phyloP scores from a whole-genome alignment of 2,329 filamentous ascomycete genomes.

The Cytospora leucostoma region DNA sequence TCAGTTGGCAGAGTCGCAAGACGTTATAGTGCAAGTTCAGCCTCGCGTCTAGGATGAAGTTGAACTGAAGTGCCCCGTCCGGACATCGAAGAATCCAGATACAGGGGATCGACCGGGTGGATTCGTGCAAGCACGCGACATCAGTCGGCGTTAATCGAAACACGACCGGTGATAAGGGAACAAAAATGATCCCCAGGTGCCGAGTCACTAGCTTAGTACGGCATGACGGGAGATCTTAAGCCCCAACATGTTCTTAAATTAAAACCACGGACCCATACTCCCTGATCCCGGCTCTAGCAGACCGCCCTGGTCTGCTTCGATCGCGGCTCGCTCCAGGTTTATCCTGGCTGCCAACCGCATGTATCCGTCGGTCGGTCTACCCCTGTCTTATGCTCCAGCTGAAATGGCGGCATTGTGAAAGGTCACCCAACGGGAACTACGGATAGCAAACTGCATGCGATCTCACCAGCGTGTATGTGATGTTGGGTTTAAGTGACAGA shows the following conservation, averaged over 20 bases:
- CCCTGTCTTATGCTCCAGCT: not conserved
- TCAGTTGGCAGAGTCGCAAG: no score
- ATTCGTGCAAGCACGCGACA: not conserved
- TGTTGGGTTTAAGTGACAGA: no score
- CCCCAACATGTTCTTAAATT: not conserved
- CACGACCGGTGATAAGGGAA: not conserved
- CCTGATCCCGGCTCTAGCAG: not conserved
- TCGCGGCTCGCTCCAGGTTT: not conserved
- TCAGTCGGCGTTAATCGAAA: conserved; percentile 7
- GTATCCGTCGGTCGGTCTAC: not conserved
- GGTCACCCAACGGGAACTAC: not conserved
- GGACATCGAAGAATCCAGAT: not conserved
- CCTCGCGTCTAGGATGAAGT: conserved; percentile 8
- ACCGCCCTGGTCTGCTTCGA: not conserved
- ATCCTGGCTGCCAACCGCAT: not conserved
- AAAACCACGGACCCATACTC: conserved; percentile 18
- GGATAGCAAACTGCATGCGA: no score
- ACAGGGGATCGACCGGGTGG: not conserved
- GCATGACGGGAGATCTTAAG: conserved; percentile 7
- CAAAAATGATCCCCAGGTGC: conserved; percentile 24
- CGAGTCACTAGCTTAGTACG: conserved; percentile 7
- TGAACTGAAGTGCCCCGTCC: not conserved
- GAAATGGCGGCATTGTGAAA: not conserved
- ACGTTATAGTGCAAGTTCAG: not conserved
- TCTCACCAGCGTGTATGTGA: no score